Evolutionary conservation across 2,329 filamentous ascomycete genomes (phyloP).

Genomic region (Xylaria sp.): DNA sequence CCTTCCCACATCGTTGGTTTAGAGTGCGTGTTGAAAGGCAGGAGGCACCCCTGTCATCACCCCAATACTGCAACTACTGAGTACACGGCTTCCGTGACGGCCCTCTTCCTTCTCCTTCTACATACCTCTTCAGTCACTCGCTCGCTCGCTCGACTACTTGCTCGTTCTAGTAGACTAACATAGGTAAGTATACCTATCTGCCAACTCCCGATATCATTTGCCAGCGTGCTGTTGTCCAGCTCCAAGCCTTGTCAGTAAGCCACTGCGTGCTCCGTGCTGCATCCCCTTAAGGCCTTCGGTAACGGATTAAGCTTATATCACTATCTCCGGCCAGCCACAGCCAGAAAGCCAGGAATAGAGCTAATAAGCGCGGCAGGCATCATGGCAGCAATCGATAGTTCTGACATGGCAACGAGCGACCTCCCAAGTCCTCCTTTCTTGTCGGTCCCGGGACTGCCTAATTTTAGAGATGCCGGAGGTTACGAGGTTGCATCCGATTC

Average conservation of each 20-base stretch:
- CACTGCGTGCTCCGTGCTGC: neutral
- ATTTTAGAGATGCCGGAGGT: constrained; percentile 72
- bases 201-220: neutral
- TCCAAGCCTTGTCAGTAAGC: neutral
- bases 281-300: neutral
- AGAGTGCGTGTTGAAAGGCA: no score
- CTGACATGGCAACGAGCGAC: neutral
- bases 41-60: neutral
- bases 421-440: constrained; percentile 54
- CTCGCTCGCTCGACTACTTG: neutral
- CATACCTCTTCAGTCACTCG: no score
- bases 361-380: constrained; percentile 7
- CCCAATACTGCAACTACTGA: neutral
- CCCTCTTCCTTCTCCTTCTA: neutral
- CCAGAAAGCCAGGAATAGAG: neutral
- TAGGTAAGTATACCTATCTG: no score
- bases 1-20: no score
- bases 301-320: constrained; percentile 3
- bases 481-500: constrained; percentile 50
- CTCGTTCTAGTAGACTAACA: neutral
- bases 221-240: neutral
- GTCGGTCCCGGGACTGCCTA: constrained; percentile 62
- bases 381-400: constrained; percentile 9
- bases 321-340: neutral
- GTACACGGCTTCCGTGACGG: neutral